phyloP scores from a whole-genome alignment of 2,329 filamentous ascomycete genomes.

The Fusarium chuoi region DNA sequence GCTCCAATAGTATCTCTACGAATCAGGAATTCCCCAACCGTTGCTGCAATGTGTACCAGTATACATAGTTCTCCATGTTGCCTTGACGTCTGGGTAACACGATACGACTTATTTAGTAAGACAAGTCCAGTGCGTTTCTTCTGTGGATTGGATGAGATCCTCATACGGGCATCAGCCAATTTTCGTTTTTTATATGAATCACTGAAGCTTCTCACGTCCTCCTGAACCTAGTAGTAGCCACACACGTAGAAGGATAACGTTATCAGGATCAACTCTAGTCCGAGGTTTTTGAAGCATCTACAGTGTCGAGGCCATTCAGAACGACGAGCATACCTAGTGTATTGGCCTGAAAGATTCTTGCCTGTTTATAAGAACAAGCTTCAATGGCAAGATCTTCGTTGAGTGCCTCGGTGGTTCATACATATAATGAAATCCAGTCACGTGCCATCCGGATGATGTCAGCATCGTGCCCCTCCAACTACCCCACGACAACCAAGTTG shows the following conservation, averaged over 20 bases:
- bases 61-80: neutral
- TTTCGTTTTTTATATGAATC: neutral
- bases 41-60: neutral
- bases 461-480: conserved; percentile 34
- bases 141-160: neutral
- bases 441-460: conserved; percentile 29
- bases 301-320: neutral
- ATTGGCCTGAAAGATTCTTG: neutral
- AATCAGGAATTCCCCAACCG: neutral
- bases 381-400: neutral
- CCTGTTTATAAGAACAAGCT: neutral
- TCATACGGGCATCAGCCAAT: neutral
- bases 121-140: neutral
- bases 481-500: conserved; percentile 15
- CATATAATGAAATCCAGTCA: neutral
- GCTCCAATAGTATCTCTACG: neutral
- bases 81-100: neutral
- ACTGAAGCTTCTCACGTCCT: neutral
- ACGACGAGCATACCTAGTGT: neutral
- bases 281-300: neutral
- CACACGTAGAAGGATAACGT: neutral
- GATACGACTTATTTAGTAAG: neutral
- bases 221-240: neutral
- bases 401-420: neutral
- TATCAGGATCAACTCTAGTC: neutral